Percentiles rank a stretch among this genome's conserved stretches.
These are phyloP conservation scores for Tolypocladium paradoxum DNA, from an alignment of 2,329 filamentous ascomycete genomes.

Conservation along the genomic window DNA sequence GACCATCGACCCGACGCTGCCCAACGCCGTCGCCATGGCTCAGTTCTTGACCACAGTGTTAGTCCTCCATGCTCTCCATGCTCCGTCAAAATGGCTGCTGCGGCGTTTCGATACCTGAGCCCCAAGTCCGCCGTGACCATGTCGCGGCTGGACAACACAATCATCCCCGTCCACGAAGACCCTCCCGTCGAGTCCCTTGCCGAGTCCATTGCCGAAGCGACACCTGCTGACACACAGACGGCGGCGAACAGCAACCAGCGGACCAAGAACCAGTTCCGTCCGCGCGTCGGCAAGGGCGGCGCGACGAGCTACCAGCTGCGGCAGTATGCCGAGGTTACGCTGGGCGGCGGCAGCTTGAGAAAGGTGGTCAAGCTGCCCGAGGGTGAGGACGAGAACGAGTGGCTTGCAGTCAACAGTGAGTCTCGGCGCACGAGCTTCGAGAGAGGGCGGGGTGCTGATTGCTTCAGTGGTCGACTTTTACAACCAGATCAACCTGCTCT, in stretches of 20 bases:
- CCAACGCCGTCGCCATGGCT: constrained; percentile 20
- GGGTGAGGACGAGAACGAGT: constrained; percentile 95
- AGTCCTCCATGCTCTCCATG: constrained; percentile 12
- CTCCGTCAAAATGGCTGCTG: constrained; percentile 9
- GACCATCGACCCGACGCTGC: constrained; percentile 5
- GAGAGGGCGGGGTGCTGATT: constrained; percentile 1
- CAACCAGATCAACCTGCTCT: constrained; percentile 98
- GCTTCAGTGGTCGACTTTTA: constrained; percentile 92
- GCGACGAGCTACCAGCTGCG: constrained; percentile 83
- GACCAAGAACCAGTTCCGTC: constrained; percentile 83
- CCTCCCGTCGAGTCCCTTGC: constrained; percentile 8
- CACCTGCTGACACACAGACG: constrained; percentile 18
- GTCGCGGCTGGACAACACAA: constrained; percentile 17
- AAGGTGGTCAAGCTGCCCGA: constrained; percentile 97
- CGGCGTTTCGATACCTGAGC: constrained; percentile 19
- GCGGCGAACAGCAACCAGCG: constrained; percentile 60
- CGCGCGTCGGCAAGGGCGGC: constrained; percentile 78
- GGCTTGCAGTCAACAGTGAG: constrained; percentile 93
- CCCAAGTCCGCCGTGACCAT: constrained; percentile 21
- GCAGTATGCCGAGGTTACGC: constrained; percentile 94
- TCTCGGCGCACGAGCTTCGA: not conserved
- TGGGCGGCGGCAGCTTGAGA: constrained; percentile 85
- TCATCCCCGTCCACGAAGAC: constrained; percentile 20
- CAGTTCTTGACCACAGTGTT: constrained; percentile 33
- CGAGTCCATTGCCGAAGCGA: constrained; percentile 8